Evolutionary conservation across 2,329 filamentous ascomycete species (phyloP).

Genomic region (Aureobasidium sp.): DNA sequence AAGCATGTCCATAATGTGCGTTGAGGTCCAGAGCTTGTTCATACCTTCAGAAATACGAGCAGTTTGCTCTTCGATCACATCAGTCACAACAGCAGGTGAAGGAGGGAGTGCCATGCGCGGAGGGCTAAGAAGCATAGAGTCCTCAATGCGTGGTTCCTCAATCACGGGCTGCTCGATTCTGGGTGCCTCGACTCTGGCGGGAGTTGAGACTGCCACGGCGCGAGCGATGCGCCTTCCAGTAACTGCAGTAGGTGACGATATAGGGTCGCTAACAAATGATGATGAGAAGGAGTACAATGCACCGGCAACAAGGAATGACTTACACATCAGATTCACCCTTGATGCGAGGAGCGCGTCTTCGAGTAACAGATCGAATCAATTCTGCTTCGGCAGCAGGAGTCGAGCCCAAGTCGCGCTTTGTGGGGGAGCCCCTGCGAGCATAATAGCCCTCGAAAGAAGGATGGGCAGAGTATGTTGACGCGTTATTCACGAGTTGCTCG

Average conservation of each 20-base stretch:
- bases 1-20: slow-evolving; percentile 57
- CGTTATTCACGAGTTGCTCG: slow-evolving; percentile 61
- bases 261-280: not conserved
- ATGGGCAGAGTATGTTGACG: slow-evolving; percentile 53
- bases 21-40: slow-evolving; percentile 53
- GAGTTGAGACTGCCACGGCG: not conserved
- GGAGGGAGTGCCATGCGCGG: slow-evolving; percentile 52
- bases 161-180: not conserved
- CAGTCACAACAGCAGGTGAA: slow-evolving; percentile 68
- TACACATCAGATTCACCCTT: slow-evolving; percentile 27
- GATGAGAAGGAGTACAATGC: not conserved
- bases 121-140: not conserved
- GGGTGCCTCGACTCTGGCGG: not conserved
- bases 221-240: not conserved
- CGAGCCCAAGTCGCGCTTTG: slow-evolving; percentile 32
- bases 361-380: slow-evolving; percentile 23
- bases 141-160: not conserved
- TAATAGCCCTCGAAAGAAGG: slow-evolving; percentile 67
- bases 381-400: slow-evolving; percentile 18
- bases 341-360: slow-evolving; percentile 25
- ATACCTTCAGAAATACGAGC: slow-evolving; percentile 58
- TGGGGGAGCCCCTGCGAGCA: slow-evolving; percentile 52
- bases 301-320: slow-evolving; percentile 5
- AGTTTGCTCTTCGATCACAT: slow-evolving; percentile 64
- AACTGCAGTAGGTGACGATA: slow-evolving; percentile 1